Evolutionary conservation across 2,329 filamentous ascomycete species (phyloP).

Genomic region (Claviceps maximensis): DNA sequence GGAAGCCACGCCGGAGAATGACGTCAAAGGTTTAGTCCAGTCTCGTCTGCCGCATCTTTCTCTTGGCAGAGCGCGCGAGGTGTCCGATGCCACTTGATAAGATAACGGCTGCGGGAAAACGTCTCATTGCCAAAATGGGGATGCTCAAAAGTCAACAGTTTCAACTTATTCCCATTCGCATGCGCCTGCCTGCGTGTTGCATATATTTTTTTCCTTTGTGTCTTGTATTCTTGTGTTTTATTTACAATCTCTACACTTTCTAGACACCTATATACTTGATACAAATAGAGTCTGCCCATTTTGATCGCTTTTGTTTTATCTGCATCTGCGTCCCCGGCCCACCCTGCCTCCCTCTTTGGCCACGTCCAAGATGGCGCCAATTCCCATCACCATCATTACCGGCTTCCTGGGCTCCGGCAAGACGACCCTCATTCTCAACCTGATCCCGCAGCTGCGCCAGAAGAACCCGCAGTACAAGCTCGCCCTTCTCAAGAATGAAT

Average conservation of each 20-base stretch:
- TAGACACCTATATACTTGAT: too few species aligned
- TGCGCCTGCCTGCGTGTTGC: neutral
- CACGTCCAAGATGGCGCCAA: conserved; percentile 42
- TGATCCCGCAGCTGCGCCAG: conserved; percentile 78
- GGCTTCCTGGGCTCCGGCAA: conserved; percentile 95
- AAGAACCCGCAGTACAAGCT: conserved; percentile 65
- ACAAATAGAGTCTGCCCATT: too few species aligned
- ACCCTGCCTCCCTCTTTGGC: neutral
- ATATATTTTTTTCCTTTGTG: neutral
- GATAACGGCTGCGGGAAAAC: neutral
- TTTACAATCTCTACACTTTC: too few species aligned
- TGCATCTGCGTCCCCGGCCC: too few species aligned
- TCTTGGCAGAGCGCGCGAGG: neutral
- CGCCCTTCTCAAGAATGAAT: conserved; percentile 94
- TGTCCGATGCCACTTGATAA: neutral
- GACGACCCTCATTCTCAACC: conserved; percentile 88
- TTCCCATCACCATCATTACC: conserved; percentile 87
- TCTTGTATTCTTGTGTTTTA: too few species aligned
- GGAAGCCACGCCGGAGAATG: neutral
- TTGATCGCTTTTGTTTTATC: too few species aligned
- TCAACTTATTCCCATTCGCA: neutral
- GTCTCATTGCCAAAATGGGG: neutral
- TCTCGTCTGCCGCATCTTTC: too few species aligned
- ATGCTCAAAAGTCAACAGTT: neutral
- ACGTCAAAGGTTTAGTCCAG: neutral